phyloP scores from a whole-genome alignment of 108 stramenopile species.

The Nannochloropsis granulata region DNA sequence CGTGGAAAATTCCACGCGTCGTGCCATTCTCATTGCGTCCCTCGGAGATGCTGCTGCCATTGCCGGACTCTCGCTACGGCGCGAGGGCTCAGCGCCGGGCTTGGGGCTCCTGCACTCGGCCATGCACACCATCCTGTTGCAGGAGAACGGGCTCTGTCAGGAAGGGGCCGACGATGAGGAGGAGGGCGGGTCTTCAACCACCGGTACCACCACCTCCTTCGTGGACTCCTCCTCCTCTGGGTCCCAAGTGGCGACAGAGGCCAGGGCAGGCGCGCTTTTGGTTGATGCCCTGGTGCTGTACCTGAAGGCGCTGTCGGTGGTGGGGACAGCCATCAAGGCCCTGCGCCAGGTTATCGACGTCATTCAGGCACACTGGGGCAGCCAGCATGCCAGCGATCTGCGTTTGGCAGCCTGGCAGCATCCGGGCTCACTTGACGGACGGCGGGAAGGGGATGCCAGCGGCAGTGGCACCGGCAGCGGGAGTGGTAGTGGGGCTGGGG shows the following conservation, averaged over 20 bases:
- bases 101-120: background rate
- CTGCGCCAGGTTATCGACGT: slow-evolving; percentile 16
- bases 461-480: background rate
- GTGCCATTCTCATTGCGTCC: background rate
- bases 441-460: background rate
- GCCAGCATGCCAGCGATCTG: background rate
- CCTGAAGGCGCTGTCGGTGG: slow-evolving; percentile 26
- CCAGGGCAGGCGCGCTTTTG: background rate
- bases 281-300: slow-evolving; percentile 28
- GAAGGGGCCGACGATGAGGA: background rate
- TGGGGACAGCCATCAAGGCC: slow-evolving; percentile 11
- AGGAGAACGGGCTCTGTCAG: background rate
- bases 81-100: background rate
- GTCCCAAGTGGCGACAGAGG: background rate
- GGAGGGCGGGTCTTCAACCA: background rate
- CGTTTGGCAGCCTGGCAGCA: background rate
- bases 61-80: background rate
- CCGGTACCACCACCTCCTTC: background rate
- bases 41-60: background rate
- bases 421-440: background rate
- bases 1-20: background rate
- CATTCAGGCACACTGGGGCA: background rate
- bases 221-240: background rate
- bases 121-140: background rate
- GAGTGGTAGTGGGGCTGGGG: background rate